Conservation (phyloP, 2,329 filamentous ascomycete genomes). For the Cyphellophora attinorum region DNA sequence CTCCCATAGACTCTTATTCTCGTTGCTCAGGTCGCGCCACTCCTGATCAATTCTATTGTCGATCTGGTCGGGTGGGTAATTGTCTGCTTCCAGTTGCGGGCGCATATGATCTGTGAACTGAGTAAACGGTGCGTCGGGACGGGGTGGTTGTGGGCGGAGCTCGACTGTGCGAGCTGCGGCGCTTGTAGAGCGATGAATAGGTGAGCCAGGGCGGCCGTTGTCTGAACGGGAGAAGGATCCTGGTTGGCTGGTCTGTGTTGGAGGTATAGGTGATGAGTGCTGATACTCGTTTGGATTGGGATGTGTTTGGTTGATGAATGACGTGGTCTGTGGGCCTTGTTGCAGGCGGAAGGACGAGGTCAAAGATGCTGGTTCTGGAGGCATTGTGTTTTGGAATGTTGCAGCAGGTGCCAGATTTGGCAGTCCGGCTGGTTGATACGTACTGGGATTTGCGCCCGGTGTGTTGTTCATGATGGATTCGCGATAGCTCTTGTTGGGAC, state of each 20-base stretch:
- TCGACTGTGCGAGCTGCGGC: too few species aligned
- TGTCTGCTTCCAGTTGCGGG: constrained; percentile 17
- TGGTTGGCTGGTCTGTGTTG: too few species aligned
- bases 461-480: constrained; percentile 15
- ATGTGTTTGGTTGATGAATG: constrained; percentile 2
- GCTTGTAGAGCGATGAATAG: too few species aligned
- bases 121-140: constrained; percentile 14
- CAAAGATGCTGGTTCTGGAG: constrained; percentile 10
- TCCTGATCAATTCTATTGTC: constrained; percentile 14
- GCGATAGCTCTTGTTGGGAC: constrained; percentile 17
- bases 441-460: constrained; percentile 3
- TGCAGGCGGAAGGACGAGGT: constrained; percentile 15
- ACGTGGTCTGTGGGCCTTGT: too few species aligned
- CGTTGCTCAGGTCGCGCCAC: constrained; percentile 15
- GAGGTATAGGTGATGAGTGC: constrained; percentile 11
- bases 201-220: too few species aligned
- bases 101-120: constrained; percentile 18
- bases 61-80: constrained; percentile 14
- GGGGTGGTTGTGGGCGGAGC: constrained; percentile 8
- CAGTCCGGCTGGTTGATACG: constrained; percentile 14
- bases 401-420: constrained; percentile 15
- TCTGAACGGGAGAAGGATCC: too few species aligned
- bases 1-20: constrained; percentile 18
- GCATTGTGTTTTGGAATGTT: constrained; percentile 13
- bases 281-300: constrained; percentile 5